Evolutionary conservation across 805 yeast species (phyloP).

Genomic region (Zygosaccharomyces lentus): DNA sequence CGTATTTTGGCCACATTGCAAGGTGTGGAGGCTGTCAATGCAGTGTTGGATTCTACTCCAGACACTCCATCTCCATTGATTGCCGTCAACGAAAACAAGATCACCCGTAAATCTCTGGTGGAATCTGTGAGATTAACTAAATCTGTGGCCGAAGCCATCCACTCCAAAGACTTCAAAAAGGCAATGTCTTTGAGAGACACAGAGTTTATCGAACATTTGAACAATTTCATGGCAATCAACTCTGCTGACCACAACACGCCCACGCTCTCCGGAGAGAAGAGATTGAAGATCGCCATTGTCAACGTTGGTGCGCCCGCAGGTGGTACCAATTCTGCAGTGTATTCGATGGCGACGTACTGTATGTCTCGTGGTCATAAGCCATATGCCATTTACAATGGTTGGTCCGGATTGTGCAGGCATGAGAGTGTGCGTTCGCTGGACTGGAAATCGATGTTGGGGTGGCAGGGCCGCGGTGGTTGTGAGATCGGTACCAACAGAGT

Average conservation of each 20-base stretch:
- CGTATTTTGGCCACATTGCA: constrained; percentile 69
- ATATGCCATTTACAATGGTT: constrained; percentile 70
- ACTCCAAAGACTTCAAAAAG: constrained; percentile 57
- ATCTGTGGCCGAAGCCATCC: constrained; percentile 67
- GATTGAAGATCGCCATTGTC: constrained; percentile 62
- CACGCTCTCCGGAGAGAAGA: constrained; percentile 47
- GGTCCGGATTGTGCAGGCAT: constrained; percentile 61
- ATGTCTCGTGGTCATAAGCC: constrained; percentile 70
- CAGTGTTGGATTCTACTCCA: constrained; percentile 63
- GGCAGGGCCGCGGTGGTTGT: constrained; percentile 75
- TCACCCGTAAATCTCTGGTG: constrained; percentile 61
- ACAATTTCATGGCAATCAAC: constrained; percentile 60
- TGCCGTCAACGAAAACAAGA: constrained; percentile 65
- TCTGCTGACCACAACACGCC: constrained; percentile 65
- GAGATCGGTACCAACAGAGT: constrained; percentile 78
- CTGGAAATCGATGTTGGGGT: constrained; percentile 69
- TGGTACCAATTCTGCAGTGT: constrained; percentile 72
- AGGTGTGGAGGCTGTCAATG: constrained; percentile 79
- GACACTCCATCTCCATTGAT: constrained; percentile 78
- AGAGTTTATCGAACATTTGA: constrained; percentile 60
- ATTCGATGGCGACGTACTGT: constrained; percentile 71
- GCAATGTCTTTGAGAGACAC: constrained; percentile 72
- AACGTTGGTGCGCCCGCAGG: constrained; percentile 81
- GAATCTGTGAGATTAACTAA: constrained; percentile 72
- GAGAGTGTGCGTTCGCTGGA: constrained; percentile 55